These are phyloP conservation scores for Sergeia podlipaevii DNA, from an alignment of 208 protist species.

Conservation along the genomic window DNA sequence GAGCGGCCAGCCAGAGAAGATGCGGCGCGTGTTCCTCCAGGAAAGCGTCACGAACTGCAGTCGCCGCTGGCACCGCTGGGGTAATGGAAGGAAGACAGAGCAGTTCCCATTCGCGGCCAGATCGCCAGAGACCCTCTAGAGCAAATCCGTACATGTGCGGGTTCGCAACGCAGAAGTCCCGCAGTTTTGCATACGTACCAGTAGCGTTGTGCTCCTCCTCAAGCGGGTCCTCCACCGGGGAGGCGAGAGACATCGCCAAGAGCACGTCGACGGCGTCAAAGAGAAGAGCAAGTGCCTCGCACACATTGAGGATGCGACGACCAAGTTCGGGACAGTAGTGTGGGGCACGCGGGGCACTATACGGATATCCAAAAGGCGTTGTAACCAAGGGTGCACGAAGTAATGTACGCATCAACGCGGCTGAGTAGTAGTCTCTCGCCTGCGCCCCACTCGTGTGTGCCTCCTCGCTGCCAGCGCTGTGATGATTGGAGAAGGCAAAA, in stretches of 20 bases:
- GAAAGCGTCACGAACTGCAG: constrained; percentile 42
- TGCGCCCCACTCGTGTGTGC: background rate
- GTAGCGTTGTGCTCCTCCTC: too few relatives aligned
- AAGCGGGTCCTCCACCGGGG: constrained; percentile 44
- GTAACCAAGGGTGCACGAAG: constrained; percentile 57
- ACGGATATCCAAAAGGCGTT: constrained; percentile 69
- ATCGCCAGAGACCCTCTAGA: constrained; percentile 33
- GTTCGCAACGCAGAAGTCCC: constrained; percentile 51
- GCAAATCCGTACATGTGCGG: constrained; percentile 37
- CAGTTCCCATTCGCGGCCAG: constrained; percentile 74
- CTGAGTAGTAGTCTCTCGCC: constrained; percentile 15
- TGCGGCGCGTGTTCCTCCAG: constrained; percentile 60
- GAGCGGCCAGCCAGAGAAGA: constrained; percentile 67
- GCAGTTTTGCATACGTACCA: constrained; percentile 38
- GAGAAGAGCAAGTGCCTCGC: constrained; percentile 53
- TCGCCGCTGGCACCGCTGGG: constrained; percentile 12
- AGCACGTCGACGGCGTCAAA: constrained; percentile 64
- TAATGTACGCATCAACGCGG: constrained; percentile 49
- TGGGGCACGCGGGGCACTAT: constrained; percentile 36
- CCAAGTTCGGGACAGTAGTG: constrained; percentile 23
- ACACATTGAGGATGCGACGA: constrained; percentile 28
- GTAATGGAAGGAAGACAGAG: constrained; percentile 62
- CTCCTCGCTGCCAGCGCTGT: background rate
- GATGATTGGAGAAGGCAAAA: constrained; percentile 55
- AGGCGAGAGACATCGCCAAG: constrained; percentile 41